These are phyloP conservation scores for Aechmea fasciata DNA, from an alignment of 176 grass and related monocot species.

Conservation along the genomic window DNA sequence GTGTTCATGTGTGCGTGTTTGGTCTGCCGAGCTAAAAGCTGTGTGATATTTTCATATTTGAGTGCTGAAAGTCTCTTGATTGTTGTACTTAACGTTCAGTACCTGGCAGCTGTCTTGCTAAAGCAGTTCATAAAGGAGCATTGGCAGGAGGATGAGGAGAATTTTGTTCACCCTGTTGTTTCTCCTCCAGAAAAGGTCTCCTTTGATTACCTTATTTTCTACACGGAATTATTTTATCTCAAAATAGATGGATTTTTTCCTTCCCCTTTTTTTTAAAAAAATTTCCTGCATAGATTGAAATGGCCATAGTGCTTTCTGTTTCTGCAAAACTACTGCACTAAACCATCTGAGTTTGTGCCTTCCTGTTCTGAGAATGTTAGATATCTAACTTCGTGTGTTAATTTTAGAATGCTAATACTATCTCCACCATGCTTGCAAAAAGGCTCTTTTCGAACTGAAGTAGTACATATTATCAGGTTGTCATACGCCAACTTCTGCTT, in stretches of 20 bases:
- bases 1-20: background rate
- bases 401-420: background rate
- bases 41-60: background rate
- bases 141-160: constrained; percentile 88
- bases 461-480: constrained; percentile 32
- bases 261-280: background rate
- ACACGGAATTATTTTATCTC: background rate
- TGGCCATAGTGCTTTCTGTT: background rate
- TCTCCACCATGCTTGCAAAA: no score
- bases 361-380: background rate
- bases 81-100: constrained; percentile 42
- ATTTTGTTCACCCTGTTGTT: constrained; percentile 79
- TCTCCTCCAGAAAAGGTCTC: constrained; percentile 70
- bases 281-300: background rate
- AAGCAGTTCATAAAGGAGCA: constrained; percentile 97
- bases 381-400: background rate
- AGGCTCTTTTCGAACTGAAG: background rate
- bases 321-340: background rate
- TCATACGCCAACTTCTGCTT: constrained; percentile 75
- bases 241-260: background rate
- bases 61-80: background rate
- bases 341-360: background rate
- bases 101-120: constrained; percentile 90
- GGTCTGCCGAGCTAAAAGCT: background rate
- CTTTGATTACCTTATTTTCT: background rate